Evolutionary conservation across 2,329 filamentous ascomycete genomes (phyloP).

Genomic region (Penicillium sp.): DNA sequence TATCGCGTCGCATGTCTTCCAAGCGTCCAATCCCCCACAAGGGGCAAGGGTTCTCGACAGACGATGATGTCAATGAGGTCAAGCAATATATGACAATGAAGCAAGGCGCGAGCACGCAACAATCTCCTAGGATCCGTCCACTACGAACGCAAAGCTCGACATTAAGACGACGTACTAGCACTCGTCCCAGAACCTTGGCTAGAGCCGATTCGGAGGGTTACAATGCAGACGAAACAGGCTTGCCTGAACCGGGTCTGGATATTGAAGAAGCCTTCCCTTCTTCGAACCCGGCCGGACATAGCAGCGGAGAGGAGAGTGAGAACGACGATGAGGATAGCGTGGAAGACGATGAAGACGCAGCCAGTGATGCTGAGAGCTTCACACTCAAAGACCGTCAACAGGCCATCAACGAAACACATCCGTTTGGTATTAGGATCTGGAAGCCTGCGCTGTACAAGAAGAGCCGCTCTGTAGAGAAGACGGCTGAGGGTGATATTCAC

Average conservation of each 20-base stretch:
- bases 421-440: conserved; percentile 98
- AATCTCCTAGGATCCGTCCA: conserved; percentile 38
- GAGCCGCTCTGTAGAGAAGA: conserved; percentile 91
- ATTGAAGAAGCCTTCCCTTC: conserved; percentile 22
- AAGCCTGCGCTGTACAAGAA: conserved; percentile 99
- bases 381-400: conserved; percentile 95
- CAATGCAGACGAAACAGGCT: conserved; percentile 39
- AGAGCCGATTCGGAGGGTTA: conserved; percentile 42
- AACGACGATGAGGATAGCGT: conserved; percentile 45
- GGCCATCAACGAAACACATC: conserved; percentile 98
- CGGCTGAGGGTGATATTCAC: conserved; percentile 94
- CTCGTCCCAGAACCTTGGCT: conserved; percentile 33
- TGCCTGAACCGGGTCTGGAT: conserved; percentile 32
- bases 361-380: conserved; percentile 95
- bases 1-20: conserved; percentile 73
- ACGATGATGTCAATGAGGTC: conserved; percentile 81
- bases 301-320: conserved; percentile 24
- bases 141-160: conserved; percentile 40
- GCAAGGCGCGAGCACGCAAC: conserved; percentile 31
- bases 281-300: conserved; percentile 31
- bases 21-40: conserved; percentile 70
- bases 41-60: conserved; percentile 84
- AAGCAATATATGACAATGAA: conserved; percentile 62
- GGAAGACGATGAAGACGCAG: conserved; percentile 61
- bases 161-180: conserved; percentile 40